Evolutionary conservation across 257 asterid genomes (phyloP), one percentile per base, ranked within the genome.

Genomic region (Capsicum baccatum): DNA sequence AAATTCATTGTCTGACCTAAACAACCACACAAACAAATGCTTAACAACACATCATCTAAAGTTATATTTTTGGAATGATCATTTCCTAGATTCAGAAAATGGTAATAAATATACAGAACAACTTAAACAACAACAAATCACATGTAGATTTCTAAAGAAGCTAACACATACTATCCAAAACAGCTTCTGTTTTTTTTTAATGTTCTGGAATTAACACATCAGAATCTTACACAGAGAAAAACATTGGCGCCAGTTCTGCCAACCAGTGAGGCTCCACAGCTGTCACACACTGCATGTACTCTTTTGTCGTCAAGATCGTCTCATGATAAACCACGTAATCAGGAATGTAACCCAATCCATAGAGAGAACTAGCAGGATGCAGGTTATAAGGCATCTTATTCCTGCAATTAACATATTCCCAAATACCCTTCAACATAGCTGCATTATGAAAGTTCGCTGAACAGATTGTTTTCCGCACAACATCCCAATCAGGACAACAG

Each of bases 211-310:
- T 87, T 0, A 97, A 96, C 0, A 93, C 87, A 85, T 94, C 98
- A 0, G 95, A 96, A 0, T 96, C 98, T 87, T 96, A 94, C 39
- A 96, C 91, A 0, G 98, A 94, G 90, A 96, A 96, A 73, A 94
- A 92, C 98, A 96, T 96, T 44, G 99, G 98, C 26, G 98, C 99
- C 84, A 96, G 68, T 85, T 96, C 98, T 0, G 98, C 99, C 88
- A 96, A 84, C 99, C 99, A 96, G 74, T 93, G 97, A 57, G 99
- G 94, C 88, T 94, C 99, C 13, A 94, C 99, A 0, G 98, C 82
- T 1, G 98, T 93, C 12, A 92, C 99, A 69, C 97, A 92, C 73
- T 96, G 98, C 98, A 96, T 94, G 87, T 93, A 94, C 91, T 96
- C 98, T 76, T 96, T 96, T 0, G 92, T 88, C 0, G 98, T 94